Base-by-base conservation (phyloP, 1,139 yeast genomes). In the Yueomyces sp. region DNA sequence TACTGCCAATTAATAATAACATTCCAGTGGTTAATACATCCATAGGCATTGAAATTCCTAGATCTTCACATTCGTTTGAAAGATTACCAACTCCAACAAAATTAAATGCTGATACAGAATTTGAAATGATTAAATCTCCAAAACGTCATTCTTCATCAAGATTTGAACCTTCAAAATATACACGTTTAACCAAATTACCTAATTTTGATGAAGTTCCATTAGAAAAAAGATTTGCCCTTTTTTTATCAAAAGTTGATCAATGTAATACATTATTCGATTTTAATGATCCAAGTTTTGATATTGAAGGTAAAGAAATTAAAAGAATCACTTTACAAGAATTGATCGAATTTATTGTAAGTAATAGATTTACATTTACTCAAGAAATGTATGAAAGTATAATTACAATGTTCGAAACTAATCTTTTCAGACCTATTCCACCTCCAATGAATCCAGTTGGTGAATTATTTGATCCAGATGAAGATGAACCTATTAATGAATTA, bases 361-460 rank as follows among this genome's bases (percentile, higher is more conserved):
- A 84, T 52, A 72, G 95, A 52, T 80, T 89, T 63, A 75, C 84
- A 37, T 85, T 83, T 61, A 83, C 96, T 25, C 96, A 87, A 50
- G 91, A 82, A 53, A 85, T 91, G 82, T 91, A 91, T 62, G 75
- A 74, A 42, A 86, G 81, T 56, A 95, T 91, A 44, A 89, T 89
- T 38, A 75, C 75, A 33, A 91, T 91, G 97, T 93, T 89, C 64
- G 81, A 80, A 55, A 76, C 74, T 49, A 91, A 91, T 64, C 70
- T 91, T 44, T 87, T 91, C 63, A 76, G 99, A 58, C 96, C 97
- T 32, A 86, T 91, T 39, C 97, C 98, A 3, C 98, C 99, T 1
- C 97, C 97, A 1, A 95, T 89, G 38, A 91, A 93, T 61, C 97
- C 97, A 3, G 75, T 89, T 37, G 98, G 98, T 36, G 98, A 93